phyloP scores from a whole-genome alignment of 2,329 filamentous ascomycete species.

The Fusarium torulosum region DNA sequence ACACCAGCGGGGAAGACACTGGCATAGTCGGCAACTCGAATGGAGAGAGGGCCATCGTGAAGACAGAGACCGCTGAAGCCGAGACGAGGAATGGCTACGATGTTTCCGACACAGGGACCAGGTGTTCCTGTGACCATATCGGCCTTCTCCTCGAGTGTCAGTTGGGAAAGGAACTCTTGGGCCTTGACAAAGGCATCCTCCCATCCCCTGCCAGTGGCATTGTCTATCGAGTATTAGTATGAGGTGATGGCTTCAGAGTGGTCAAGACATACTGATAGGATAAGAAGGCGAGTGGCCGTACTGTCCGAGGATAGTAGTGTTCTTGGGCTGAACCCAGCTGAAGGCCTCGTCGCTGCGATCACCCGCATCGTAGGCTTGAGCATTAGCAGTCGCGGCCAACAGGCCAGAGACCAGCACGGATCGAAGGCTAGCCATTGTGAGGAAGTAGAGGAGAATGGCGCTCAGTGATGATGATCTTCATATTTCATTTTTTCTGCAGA shows the following conservation, averaged over 20 bases:
- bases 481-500: not conserved
- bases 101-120: slow-evolving; percentile 53
- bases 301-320: slow-evolving; percentile 57
- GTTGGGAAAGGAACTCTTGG: slow-evolving; percentile 48
- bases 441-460: slow-evolving; percentile 5
- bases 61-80: slow-evolving; percentile 60
- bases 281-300: slow-evolving; percentile 56
- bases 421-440: slow-evolving; percentile 42
- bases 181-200: slow-evolving; percentile 55
- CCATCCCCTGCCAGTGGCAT: slow-evolving; percentile 55
- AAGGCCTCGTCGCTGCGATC: slow-evolving; percentile 50
- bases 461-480: slow-evolving; percentile 23
- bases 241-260: fast-evolving
- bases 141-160: slow-evolving; percentile 51
- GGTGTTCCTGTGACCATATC: slow-evolving; percentile 53
- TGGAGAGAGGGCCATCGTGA: slow-evolving; percentile 52
- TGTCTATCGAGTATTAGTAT: slow-evolving; percentile 48
- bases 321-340: slow-evolving; percentile 56
- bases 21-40: slow-evolving; percentile 57
- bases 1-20: slow-evolving; percentile 67
- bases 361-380: slow-evolving; percentile 46
- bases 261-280: slow-evolving; percentile 53
- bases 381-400: slow-evolving; percentile 46
- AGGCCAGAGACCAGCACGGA: slow-evolving; percentile 56
- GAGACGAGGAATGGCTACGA: slow-evolving; percentile 55